A percentile compares a stretch with the other conserved stretches of the same genome.
These are phyloP conservation scores for Stachybotrys echinatus DNA, from an alignment of 2,329 filamentous ascomycete species.

Conservation along the genomic window DNA sequence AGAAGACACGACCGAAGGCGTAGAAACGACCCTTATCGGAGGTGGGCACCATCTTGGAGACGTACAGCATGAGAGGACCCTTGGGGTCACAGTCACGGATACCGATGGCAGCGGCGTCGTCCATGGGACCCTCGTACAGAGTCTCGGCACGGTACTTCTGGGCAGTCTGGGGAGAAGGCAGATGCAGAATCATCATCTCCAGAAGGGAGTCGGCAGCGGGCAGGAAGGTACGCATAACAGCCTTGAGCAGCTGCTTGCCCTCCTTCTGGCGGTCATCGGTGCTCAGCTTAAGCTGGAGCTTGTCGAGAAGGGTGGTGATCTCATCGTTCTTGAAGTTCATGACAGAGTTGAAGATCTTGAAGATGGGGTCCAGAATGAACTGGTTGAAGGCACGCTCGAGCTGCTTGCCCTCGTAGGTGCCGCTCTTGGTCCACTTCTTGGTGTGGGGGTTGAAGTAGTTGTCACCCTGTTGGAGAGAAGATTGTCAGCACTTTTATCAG, in stretches of 20 bases:
- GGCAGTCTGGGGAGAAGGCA: constrained; percentile 91
- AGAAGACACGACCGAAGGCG: constrained; percentile 99
- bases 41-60: constrained; percentile 99
- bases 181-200: constrained; percentile 99
- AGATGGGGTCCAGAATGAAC: constrained; percentile 99
- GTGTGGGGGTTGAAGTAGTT: constrained; percentile 99
- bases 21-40: constrained; percentile 99
- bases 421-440: constrained; percentile 98
- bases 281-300: constrained; percentile 91
- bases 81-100: constrained; percentile 99
- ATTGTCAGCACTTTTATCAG: too few species aligned
- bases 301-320: constrained; percentile 73
- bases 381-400: constrained; percentile 99
- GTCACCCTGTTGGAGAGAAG: constrained; percentile 72
- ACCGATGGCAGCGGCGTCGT: constrained; percentile 89
- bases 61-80: constrained; percentile 98
- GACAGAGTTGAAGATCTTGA: constrained; percentile 94
- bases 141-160: constrained; percentile 98
- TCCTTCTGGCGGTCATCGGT: constrained; percentile 86
- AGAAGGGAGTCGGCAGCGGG: constrained; percentile 95
- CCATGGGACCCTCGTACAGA: constrained; percentile 93
- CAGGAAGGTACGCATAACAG: constrained; percentile 97
- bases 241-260: constrained; percentile 97
- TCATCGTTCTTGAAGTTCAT: constrained; percentile 99
- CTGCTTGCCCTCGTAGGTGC: constrained; percentile 75